Evolutionary conservation across 2,329 filamentous ascomycete species (phyloP), one percentile per base, ranked within the genome.

Genomic region (Ceratocystis papillata): DNA sequence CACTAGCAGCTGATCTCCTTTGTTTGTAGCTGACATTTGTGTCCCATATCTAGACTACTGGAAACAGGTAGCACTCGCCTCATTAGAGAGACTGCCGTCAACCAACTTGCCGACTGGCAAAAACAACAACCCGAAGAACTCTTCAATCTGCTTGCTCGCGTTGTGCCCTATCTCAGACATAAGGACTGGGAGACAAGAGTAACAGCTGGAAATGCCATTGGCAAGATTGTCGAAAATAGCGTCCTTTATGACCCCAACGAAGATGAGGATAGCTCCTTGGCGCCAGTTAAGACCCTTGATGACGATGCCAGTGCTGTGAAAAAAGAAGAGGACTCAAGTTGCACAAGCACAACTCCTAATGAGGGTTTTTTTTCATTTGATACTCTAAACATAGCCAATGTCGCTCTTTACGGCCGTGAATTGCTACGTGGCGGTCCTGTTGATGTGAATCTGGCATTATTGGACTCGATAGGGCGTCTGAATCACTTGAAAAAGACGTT

Each of bases 91-190:
- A 99, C 94, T 69, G 95, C 94, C 69, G 94, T 96, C 69, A 91
- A 95, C 73, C 94, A 99, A 77, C 83, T 99, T 69, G 94, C 92
- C 69, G 94, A 99, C 77, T 94, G 96, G 76, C 95, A 99, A 77
- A 97, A 96, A 75, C 89, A 94, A 75, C 94, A 97, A 72, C 94
- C 94, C 0, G 93, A 99, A 77, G 95, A 99, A 75, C 80, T 99
- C 1, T 97, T 97, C 77, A 96, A 97, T 73, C 82, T 99, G 5
- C 82, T 99, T 12, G 93, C 90, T 37, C 83, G 93, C 68, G 92
- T 99, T 41, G 87, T 99, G n/a, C 93, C 94, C 0, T 99, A 96
- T 75, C 81, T 99, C 37, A 86, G 90, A 67, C 93, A 94, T 71
- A 96, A 93, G 75, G 93, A 92, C 73, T 99, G 94, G 94, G 94